Conservation (phyloP, 345 rosid species). For the Zanthoxylum bungeanum region DNA sequence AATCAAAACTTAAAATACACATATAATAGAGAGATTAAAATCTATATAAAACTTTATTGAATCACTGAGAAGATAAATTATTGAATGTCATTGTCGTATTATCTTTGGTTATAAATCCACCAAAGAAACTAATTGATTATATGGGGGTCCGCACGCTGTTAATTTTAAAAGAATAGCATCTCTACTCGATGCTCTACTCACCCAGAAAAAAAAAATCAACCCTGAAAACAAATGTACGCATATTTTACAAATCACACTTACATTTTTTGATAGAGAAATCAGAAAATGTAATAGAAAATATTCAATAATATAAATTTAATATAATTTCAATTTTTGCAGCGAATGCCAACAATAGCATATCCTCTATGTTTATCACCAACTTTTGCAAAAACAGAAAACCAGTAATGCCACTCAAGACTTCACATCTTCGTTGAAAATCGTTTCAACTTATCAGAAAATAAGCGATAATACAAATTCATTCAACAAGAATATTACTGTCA, state of each 20-base stretch:
- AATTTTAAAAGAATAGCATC: neutral
- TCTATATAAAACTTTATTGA: neutral
- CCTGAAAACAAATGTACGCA: neutral
- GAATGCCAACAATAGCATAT: neutral
- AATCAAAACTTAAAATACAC: slow-evolving; percentile 8
- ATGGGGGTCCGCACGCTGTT: neutral
- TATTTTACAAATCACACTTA: neutral
- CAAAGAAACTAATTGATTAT: neutral
- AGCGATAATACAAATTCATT: neutral
- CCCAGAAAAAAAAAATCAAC: neutral
- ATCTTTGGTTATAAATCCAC: neutral
- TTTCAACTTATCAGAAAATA: neutral
- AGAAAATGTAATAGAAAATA: neutral
- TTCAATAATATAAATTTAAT: neutral
- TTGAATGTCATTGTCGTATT: neutral
- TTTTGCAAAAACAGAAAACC: neutral
- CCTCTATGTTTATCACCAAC: neutral
- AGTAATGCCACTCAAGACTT: neutral
- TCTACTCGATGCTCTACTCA: neutral
- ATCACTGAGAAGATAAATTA: neutral
- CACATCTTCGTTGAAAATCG: neutral
- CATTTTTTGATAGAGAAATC: neutral
- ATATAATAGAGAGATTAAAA: neutral
- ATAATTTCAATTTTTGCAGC: neutral
- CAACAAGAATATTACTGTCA: neutral